A percentile compares a stretch with the other conserved stretches of the same genome.
phyloP scores from a whole-genome alignment of 257 asterid species.

The Solanum pennellii region DNA sequence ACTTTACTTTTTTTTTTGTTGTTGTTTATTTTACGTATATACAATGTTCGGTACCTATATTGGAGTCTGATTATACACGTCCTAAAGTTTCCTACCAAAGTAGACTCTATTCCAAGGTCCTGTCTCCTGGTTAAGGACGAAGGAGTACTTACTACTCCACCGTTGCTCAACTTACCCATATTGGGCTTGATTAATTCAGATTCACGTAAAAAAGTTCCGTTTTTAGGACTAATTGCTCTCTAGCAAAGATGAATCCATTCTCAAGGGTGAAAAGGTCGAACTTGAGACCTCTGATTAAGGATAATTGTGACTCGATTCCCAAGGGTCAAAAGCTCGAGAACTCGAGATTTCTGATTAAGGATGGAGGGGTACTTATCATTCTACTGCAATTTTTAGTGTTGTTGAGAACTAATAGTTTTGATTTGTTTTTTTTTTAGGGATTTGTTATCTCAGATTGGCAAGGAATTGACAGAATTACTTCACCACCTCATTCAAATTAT shows the following conservation, averaged over 20 bases:
- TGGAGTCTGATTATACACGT: not conserved
- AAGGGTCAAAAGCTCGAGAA: not conserved
- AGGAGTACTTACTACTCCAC: not conserved
- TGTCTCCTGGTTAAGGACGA: accelerated
- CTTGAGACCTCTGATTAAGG: not conserved
- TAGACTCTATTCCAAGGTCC: not conserved
- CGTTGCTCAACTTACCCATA: not conserved
- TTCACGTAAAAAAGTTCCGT: accelerated
- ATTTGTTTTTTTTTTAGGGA: constrained; percentile 11
- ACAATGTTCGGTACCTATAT: not conserved
- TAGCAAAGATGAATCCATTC: not conserved
- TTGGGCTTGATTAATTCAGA: not conserved
- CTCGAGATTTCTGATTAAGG: not conserved
- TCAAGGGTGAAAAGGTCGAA: not conserved
- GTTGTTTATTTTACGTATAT: not conserved
- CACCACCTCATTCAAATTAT: constrained; percentile 23
- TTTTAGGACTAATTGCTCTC: not conserved
- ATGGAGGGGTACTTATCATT: not conserved
- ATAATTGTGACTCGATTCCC: not conserved
- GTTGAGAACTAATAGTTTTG: not conserved
- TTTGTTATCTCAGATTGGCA: constrained; percentile 40
- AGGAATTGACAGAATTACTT: constrained; percentile 27
- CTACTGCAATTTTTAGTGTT: not conserved
- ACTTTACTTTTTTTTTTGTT: not conserved
- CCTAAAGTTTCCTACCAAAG: not conserved